A percentile compares a stretch with the other conserved stretches of the same genome.
phyloP scores from a whole-genome alignment of 495 filamentous ascomycete species.

The Clavariopsis aquatica region DNA sequence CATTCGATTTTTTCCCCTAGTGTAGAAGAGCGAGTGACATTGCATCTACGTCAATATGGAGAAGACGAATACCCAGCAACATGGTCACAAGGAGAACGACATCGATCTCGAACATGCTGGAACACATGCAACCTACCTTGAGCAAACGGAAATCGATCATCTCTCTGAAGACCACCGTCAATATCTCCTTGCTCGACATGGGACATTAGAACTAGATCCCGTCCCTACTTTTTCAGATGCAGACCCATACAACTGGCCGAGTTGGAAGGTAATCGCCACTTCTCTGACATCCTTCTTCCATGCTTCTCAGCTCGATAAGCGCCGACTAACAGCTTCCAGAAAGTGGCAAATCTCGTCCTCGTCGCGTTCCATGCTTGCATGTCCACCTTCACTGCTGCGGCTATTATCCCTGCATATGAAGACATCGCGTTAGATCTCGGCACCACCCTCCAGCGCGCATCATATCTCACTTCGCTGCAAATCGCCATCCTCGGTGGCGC shows the following conservation, averaged over 20 bases:
- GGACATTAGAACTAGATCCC: constrained; percentile 57
- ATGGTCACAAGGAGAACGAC: not conserved
- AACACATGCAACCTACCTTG: constrained; percentile 29
- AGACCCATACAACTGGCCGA: constrained; percentile 61
- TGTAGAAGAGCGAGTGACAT: not conserved
- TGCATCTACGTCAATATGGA: not conserved
- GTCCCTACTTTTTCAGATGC: constrained; percentile 52
- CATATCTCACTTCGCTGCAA: constrained; percentile 55
- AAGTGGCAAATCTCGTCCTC: constrained; percentile 55
- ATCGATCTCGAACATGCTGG: constrained; percentile 9
- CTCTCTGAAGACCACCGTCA: constrained; percentile 50
- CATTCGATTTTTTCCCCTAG: not conserved
- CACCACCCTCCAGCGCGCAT: constrained; percentile 47
- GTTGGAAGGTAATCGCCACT: constrained; percentile 57
- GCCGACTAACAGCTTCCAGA: constrained; percentile 46
- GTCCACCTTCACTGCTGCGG: constrained; percentile 58
- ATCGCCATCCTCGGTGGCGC: constrained; percentile 54
- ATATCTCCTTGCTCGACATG: constrained; percentile 57
- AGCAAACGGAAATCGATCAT: constrained; percentile 8
- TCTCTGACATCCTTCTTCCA: not conserved
- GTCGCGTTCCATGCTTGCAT: constrained; percentile 60
- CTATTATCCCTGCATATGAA: constrained; percentile 56
- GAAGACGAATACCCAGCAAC: not conserved
- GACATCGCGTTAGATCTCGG: constrained; percentile 49
- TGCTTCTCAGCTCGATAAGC: too few relatives aligned